Evolutionary conservation across 345 rosid genomes (phyloP).

Genomic region (Arabidopsis thaliana): DNA sequence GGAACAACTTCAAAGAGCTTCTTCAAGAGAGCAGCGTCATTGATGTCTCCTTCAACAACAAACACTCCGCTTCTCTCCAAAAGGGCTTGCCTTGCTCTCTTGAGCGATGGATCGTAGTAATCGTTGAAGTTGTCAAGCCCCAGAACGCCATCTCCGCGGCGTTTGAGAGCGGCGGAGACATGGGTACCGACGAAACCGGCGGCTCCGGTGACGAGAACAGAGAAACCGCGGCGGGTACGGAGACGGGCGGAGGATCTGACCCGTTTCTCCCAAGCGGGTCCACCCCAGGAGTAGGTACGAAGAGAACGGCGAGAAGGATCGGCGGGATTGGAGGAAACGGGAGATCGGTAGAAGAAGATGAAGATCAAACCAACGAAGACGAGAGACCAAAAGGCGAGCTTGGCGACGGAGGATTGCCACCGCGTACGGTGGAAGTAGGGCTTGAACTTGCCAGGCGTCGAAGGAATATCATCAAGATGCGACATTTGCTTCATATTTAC

Average conservation of each 20-base stretch:
- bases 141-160: slow-evolving; percentile 60
- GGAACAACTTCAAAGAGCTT: slow-evolving; percentile 55
- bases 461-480: slow-evolving; percentile 76
- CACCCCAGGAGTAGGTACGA: slow-evolving; percentile 43
- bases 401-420: slow-evolving; percentile 79
- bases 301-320: slow-evolving; percentile 50
- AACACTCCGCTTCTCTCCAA: slow-evolving; percentile 53
- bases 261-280: slow-evolving; percentile 50
- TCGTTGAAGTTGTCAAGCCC: slow-evolving; percentile 64
- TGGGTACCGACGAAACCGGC: slow-evolving; percentile 68
- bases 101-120: slow-evolving; percentile 56
- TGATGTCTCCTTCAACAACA: slow-evolving; percentile 56
- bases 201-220: slow-evolving; percentile 63
- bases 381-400: slow-evolving; percentile 91
- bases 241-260: slow-evolving; percentile 50
- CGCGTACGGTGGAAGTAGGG: slow-evolving; percentile 62
- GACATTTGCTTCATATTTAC: slow-evolving; percentile 46
- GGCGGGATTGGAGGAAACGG: slow-evolving; percentile 54
- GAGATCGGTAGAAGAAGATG: slow-evolving; percentile 85
- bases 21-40: slow-evolving; percentile 45
- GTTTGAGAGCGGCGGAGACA: slow-evolving; percentile 52
- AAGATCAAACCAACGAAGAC: slow-evolving; percentile 74
- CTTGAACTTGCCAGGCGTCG: slow-evolving; percentile 97
- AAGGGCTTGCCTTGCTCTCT: slow-evolving; percentile 51
- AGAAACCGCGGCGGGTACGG: slow-evolving; percentile 45